These are phyloP conservation scores for Paecilomyces dactylethromorphus DNA, from an alignment of 2,329 filamentous ascomycete genomes.

Conservation along the genomic window DNA sequence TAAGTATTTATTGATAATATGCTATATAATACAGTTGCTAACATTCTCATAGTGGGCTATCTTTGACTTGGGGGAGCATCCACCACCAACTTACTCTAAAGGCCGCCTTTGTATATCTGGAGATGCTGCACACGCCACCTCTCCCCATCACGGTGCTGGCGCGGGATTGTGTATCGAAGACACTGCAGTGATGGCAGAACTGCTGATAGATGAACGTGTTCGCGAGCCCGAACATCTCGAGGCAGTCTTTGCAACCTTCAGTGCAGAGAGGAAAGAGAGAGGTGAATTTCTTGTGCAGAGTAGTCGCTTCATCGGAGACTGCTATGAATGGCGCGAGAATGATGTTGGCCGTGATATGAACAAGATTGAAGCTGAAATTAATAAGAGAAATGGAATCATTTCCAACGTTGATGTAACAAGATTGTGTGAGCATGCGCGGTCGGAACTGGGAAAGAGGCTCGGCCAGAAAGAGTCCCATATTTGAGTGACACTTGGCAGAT, in stretches of 20 bases:
- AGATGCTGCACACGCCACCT: slow-evolving; percentile 37
- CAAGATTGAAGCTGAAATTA: background rate
- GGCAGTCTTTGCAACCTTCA: slow-evolving; percentile 22
- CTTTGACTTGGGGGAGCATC: slow-evolving; percentile 32
- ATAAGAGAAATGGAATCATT: background rate
- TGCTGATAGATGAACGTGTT: slow-evolving; percentile 15
- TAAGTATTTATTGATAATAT: slow-evolving; percentile 4
- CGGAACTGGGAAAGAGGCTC: slow-evolving; percentile 11
- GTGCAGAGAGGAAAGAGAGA: slow-evolving; percentile 18
- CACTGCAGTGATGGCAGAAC: slow-evolving; percentile 18
- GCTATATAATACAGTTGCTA: background rate
- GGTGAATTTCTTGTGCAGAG: slow-evolving; percentile 29
- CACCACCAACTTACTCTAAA: slow-evolving; percentile 30
- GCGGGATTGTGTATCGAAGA: slow-evolving; percentile 29
- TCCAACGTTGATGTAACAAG: slow-evolving; percentile 15
- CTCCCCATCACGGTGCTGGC: slow-evolving; percentile 36
- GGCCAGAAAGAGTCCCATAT: background rate
- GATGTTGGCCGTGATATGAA: background rate
- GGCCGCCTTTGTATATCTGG: slow-evolving; percentile 28
- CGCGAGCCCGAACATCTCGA: slow-evolving; percentile 18
- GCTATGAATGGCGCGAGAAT: slow-evolving; percentile 27
- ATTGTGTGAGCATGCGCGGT: slow-evolving; percentile 19
- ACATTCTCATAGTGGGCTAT: slow-evolving; percentile 31
- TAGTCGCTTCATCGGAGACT: slow-evolving; percentile 24
- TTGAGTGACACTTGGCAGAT: background rate